These are phyloP conservation scores for Clarkia xantiana DNA, from an alignment of 345 rosid species.

Conservation along the genomic window DNA sequence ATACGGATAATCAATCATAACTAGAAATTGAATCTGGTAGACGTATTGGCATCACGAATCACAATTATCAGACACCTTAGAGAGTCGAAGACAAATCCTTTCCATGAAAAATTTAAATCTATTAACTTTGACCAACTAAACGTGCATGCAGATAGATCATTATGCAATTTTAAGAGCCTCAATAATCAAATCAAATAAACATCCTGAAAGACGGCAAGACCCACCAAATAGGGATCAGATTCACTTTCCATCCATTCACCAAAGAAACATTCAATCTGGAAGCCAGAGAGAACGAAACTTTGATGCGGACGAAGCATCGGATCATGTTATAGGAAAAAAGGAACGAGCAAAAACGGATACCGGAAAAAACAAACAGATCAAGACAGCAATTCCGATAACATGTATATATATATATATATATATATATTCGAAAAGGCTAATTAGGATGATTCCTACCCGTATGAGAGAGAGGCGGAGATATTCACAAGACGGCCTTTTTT, in stretches of 20 bases:
- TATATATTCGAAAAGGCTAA: no score
- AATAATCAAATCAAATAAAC: neutral
- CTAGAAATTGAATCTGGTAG: no score
- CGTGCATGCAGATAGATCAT: constrained; percentile 3
- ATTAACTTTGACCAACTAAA: neutral
- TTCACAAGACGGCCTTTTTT: neutral
- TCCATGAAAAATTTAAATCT: neutral
- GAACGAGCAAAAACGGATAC: neutral
- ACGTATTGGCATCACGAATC: neutral
- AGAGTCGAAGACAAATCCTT: neutral
- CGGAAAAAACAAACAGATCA: neutral
- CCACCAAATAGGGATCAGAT: neutral
- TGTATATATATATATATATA: neutral
- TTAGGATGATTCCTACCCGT: neutral
- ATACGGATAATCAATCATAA: neutral
- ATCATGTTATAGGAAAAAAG: no score
- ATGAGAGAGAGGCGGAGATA: neutral
- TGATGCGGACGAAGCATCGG: no score
- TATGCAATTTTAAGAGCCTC: neutral
- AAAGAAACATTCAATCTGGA: no score
- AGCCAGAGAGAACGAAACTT: no score
- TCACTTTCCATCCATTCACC: no score
- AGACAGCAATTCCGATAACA: neutral
- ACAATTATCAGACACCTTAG: neutral
- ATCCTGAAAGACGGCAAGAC: neutral